Conservation (phyloP, 192 early-diverging fungal genomes). For the Coemansia sp. region DNA sequence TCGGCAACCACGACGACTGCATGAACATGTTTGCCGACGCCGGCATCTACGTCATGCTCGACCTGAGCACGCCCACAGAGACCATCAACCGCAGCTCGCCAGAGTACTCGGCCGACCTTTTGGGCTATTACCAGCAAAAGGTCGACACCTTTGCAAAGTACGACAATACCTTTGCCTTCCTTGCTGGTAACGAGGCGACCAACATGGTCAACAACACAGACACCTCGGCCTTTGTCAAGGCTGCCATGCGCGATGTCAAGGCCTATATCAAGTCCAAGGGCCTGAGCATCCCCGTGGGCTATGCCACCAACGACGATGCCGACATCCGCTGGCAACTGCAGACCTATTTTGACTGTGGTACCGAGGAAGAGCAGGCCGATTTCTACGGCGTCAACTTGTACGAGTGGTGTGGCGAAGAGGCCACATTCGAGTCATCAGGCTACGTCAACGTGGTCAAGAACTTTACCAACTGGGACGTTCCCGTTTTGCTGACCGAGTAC, state of each 20-base stretch:
- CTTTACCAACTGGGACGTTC: slow-evolving; percentile 58
- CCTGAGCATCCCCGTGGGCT: slow-evolving; percentile 67
- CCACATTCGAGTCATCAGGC: slow-evolving; percentile 61
- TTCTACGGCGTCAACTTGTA: slow-evolving; percentile 76
- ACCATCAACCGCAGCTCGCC: slow-evolving; percentile 65
- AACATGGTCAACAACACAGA: slow-evolving; percentile 59
- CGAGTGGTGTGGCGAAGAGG: slow-evolving; percentile 68
- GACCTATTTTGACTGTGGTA: slow-evolving; percentile 70
- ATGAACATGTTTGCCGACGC: slow-evolving; percentile 62
- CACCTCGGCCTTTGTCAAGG: slow-evolving; percentile 66
- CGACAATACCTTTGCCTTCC: slow-evolving; percentile 61
- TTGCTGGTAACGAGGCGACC: slow-evolving; percentile 75
- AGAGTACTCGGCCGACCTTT: slow-evolving; percentile 55
- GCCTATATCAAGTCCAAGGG: slow-evolving; percentile 53
- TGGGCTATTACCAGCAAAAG: slow-evolving; percentile 55
- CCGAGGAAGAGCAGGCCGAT: slow-evolving; percentile 55
- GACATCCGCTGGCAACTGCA: slow-evolving; percentile 62
- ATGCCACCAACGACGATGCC: slow-evolving; percentile 71
- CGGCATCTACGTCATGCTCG: slow-evolving; percentile 73
- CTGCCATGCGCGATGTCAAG: slow-evolving; percentile 64
- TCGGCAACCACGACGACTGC: slow-evolving; percentile 63
- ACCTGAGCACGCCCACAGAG: slow-evolving; percentile 57
- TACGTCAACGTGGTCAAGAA: slow-evolving; percentile 62
- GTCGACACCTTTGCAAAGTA: slow-evolving; percentile 68
- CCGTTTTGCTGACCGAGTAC: slow-evolving; percentile 72